phyloP scores from a whole-genome alignment of 2,329 filamentous ascomycete species.

The Aureobasidium vineae region DNA sequence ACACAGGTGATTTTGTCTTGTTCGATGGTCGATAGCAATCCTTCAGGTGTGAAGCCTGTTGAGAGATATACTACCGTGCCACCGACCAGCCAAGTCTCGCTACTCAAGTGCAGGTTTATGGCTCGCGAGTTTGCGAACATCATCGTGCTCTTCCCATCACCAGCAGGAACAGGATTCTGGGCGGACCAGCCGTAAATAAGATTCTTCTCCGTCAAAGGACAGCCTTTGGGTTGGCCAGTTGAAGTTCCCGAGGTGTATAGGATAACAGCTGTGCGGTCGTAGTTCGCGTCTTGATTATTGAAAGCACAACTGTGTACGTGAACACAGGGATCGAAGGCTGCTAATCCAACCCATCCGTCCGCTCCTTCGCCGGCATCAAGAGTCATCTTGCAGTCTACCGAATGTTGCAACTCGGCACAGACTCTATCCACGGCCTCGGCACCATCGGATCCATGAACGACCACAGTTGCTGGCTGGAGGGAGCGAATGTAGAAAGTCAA shows the following conservation, averaged over 20 bases:
- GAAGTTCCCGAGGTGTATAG: slow-evolving; percentile 9
- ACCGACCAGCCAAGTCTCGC: neutral
- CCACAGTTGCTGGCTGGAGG: neutral
- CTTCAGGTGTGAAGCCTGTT: neutral
- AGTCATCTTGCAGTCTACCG: slow-evolving; percentile 1
- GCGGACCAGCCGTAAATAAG: neutral
- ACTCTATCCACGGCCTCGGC: neutral
- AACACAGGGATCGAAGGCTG: neutral
- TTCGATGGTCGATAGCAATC: neutral
- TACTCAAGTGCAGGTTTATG: neutral
- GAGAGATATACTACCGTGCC: neutral
- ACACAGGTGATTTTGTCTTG: neutral
- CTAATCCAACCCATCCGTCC: neutral
- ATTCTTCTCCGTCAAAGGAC: neutral
- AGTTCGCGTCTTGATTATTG: neutral
- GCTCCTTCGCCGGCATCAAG: neutral
- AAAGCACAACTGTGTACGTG: neutral
- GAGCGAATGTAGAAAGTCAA: slow-evolving; percentile 2
- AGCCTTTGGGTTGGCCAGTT: slow-evolving; percentile 20
- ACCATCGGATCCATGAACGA: neutral
- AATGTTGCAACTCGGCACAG: neutral
- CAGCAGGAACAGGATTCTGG: neutral
- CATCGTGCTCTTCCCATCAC: neutral
- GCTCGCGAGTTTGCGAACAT: slow-evolving; percentile 15
- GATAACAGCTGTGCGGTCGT: neutral